A percentile compares a stretch with the other conserved stretches of the same genome.
Evolutionary conservation across 1,284 basidiomycete genomes (phyloP).

Genomic region (Pseudozyma sp.): DNA sequence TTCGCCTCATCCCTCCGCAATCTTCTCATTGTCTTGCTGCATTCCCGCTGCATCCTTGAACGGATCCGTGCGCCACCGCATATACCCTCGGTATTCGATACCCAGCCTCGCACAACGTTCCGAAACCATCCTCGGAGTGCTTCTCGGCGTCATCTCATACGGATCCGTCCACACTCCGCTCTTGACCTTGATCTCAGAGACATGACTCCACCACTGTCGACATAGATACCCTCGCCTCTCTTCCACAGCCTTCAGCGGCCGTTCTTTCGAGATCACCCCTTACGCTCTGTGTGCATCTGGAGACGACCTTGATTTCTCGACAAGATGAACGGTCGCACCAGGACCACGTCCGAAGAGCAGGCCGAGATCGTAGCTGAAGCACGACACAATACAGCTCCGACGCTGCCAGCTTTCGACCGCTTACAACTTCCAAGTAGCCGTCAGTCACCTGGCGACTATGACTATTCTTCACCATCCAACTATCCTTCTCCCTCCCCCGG

Average conservation of each 20-base stretch:
- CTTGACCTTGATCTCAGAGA: background rate
- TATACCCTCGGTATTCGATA: background rate
- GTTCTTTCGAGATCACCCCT: too few relatives aligned
- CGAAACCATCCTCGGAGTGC: background rate
- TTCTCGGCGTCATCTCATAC: background rate
- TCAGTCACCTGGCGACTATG: slow-evolving; percentile 9
- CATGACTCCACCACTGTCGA: background rate
- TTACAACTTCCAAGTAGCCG: slow-evolving; percentile 5
- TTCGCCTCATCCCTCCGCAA: background rate
- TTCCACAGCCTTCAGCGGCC: too few relatives aligned
- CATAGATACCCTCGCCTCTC: background rate
- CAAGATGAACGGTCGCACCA: slow-evolving; percentile 24
- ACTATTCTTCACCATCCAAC: slow-evolving; percentile 23
- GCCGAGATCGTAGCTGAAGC: background rate
- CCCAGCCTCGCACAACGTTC: background rate
- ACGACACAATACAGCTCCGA: background rate
- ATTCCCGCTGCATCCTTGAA: background rate
- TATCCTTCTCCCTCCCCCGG: slow-evolving; percentile 16
- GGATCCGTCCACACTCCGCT: background rate
- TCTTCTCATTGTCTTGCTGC: background rate
- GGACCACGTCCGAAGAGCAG: slow-evolving; percentile 8
- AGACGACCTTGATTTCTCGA: background rate
- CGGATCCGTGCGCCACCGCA: slow-evolving; percentile 1
- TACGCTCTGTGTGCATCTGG: too few relatives aligned
- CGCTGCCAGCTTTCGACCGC: background rate